These are phyloP conservation scores for Persicaria maculosa DNA, from an alignment of 148 eudicot genomes.

Conservation along the genomic window DNA sequence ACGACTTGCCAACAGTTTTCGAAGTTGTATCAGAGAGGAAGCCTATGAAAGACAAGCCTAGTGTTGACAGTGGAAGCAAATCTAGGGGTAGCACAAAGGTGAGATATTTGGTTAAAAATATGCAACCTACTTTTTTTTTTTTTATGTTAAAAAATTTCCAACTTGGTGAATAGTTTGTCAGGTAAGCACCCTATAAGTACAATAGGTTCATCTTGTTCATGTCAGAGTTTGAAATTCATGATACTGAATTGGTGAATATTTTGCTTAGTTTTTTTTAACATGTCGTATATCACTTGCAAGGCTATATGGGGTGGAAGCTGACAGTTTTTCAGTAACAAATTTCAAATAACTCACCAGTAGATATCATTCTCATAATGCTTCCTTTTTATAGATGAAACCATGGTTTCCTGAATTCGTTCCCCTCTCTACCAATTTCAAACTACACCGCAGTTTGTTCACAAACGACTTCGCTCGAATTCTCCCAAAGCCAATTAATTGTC, in stretches of 20 bases:
- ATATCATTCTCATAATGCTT: background rate
- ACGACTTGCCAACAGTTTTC: conserved; percentile 77
- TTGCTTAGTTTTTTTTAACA: too few relatives aligned
- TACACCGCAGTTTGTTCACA: too few relatives aligned
- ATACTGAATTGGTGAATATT: background rate
- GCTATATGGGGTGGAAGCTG: background rate
- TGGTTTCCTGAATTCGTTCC: too few relatives aligned
- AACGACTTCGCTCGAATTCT: too few relatives aligned
- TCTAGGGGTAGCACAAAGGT: conserved; percentile 71
- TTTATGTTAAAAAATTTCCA: background rate
- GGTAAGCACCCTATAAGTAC: background rate
- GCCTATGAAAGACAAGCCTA: conserved; percentile 75
- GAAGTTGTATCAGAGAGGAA: conserved; percentile 75
- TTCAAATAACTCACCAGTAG: background rate
- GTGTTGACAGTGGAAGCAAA: conserved; percentile 80
- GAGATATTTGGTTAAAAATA: background rate
- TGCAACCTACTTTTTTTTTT: background rate
- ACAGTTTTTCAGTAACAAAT: background rate
- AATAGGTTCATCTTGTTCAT: background rate
- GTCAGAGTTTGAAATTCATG: background rate
- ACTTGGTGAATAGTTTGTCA: background rate
- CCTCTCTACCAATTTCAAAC: too few relatives aligned
- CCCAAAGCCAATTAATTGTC: too few relatives aligned
- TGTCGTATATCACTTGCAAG: background rate
- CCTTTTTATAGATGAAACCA: too few relatives aligned